Base-by-base conservation (phyloP, 805 yeast species). In the Candida sithepensis region DNA sequence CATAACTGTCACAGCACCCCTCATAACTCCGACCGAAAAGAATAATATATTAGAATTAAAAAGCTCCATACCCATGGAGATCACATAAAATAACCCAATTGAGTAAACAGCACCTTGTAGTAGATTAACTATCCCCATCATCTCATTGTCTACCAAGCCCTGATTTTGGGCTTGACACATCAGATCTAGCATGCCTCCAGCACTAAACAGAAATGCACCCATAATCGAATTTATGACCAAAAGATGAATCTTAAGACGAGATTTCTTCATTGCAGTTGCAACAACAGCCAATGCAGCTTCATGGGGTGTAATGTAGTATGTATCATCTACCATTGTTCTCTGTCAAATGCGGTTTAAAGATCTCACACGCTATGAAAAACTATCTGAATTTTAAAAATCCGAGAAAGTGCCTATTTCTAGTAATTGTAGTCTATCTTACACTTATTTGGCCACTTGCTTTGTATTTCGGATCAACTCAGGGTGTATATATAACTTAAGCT, bases 231-330 rank as follows among this genome's bases (percentile, higher is more conserved):
- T 85, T 19, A 85, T 57, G 0, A 79, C 53, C n/a, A 87, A 61
- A 1, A 82, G 73, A 48, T 82, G 84, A 4, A 81, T 54, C 52
- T 80, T 74, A 24, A 85, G 72, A 63, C 95, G 73, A 3, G 91
- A 77, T 59, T 87, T 87, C 64, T 87, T 87, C 94, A 86, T 86
- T 2, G 89, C 74, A 0, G 94, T 87, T 8, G 95, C 95, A 18
- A 86, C 92, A 37, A 85, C 84, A 0, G 95, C 94, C 43, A 87
- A 65, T 0, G 94, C 94, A 2, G 92, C 82, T 57, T 87, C 95
- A 66, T 86, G 82, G 6, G 92, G 87, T 3, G 89, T 80, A 43
- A 85, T 73, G 57, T 85, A 87, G 54, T 73, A 68, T 2, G 77
- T 69, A 55, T 80, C 85, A 57, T 67, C 69, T n/a, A 59, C 69